A percentile compares a stretch with the other conserved stretches of the same genome.
These are phyloP conservation scores for Smallanthus sonchifolius DNA, from an alignment of 129 eudicot species.

Conservation along the genomic window DNA sequence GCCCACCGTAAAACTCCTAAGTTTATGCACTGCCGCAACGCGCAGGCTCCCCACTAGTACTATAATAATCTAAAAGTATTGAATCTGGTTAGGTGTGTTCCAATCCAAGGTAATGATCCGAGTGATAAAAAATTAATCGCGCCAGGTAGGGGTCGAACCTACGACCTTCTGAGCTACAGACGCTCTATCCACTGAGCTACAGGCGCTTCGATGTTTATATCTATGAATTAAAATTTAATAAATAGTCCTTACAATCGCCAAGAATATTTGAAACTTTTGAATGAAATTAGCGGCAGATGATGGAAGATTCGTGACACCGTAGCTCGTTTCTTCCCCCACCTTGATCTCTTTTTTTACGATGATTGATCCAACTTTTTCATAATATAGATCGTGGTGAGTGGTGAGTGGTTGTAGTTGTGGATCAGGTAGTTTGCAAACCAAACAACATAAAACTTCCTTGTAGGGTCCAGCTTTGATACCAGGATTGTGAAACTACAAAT, in stretches of 20 bases:
- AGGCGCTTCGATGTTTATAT: constrained; percentile 45
- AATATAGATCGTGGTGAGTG: constrained; percentile 38
- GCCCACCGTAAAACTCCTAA: no score
- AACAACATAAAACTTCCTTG: not conserved
- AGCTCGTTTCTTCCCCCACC: constrained; percentile 67
- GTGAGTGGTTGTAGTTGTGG: not conserved
- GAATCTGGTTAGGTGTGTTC: no score
- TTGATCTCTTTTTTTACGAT: not conserved
- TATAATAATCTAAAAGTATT: no score
- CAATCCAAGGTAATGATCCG: no score
- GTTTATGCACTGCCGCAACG: no score
- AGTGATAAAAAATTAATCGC: constrained; percentile 38
- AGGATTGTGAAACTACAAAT: not conserved
- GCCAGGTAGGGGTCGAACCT: constrained; percentile 99
- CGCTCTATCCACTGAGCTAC: constrained; percentile 99
- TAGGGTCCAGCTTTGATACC: not conserved
- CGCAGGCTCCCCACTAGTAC: no score
- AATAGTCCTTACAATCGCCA: not conserved
- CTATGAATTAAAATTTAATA: not conserved
- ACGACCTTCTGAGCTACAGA: constrained; percentile 99
- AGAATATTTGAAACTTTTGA: constrained; percentile 14
- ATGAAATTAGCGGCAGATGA: not conserved
- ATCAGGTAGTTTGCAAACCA: not conserved
- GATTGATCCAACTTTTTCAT: not conserved
- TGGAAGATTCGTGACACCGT: constrained; percentile 65